Evolutionary conservation across 1,139 yeast species (phyloP).

Genomic region (Saccharomyces uvarum): DNA sequence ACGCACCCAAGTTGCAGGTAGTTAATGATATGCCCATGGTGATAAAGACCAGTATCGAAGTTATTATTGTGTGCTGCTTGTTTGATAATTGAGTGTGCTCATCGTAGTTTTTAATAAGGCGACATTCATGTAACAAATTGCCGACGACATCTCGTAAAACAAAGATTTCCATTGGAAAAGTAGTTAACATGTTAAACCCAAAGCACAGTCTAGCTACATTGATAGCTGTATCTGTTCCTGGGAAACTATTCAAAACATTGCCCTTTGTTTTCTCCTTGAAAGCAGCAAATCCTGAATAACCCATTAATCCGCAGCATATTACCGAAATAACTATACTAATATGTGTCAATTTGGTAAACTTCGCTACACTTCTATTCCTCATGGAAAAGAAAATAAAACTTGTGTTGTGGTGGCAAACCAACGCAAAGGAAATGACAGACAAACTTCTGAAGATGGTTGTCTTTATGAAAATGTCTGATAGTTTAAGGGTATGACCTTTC

Average conservation of each 20-base stretch:
- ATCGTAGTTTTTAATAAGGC: slow-evolving; percentile 21
- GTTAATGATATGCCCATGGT: slow-evolving; percentile 72
- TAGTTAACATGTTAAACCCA: slow-evolving; percentile 90
- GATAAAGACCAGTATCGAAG: slow-evolving; percentile 55
- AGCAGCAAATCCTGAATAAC: slow-evolving; percentile 66
- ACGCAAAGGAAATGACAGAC: slow-evolving; percentile 84
- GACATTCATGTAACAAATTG: slow-evolving; percentile 43
- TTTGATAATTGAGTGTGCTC: slow-evolving; percentile 36
- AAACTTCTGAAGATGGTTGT: slow-evolving; percentile 76
- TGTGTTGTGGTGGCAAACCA: slow-evolving; percentile 93
- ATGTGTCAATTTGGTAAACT: slow-evolving; percentile 74
- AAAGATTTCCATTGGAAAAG: slow-evolving; percentile 83
- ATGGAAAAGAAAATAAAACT: slow-evolving; percentile 81
- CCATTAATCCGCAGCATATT: slow-evolving; percentile 72
- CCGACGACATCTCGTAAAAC: slow-evolving; percentile 80
- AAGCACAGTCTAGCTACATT: slow-evolving; percentile 86
- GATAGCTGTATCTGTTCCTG: slow-evolving; percentile 60
- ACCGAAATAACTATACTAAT: slow-evolving; percentile 76
- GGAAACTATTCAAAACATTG: slow-evolving; percentile 78
- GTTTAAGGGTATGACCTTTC: slow-evolving; percentile 40
- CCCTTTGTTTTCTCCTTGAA: slow-evolving; percentile 80
- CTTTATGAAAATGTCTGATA: slow-evolving; percentile 49
- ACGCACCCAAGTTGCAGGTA: slow-evolving; percentile 84
- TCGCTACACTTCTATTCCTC: slow-evolving; percentile 61
- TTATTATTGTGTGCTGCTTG: slow-evolving; percentile 54